A percentile compares a stretch with the other conserved stretches of the same genome.
These are phyloP conservation scores for Mortierella sp. DNA, from an alignment of 371 early-diverging fungal genomes.

Conservation along the genomic window DNA sequence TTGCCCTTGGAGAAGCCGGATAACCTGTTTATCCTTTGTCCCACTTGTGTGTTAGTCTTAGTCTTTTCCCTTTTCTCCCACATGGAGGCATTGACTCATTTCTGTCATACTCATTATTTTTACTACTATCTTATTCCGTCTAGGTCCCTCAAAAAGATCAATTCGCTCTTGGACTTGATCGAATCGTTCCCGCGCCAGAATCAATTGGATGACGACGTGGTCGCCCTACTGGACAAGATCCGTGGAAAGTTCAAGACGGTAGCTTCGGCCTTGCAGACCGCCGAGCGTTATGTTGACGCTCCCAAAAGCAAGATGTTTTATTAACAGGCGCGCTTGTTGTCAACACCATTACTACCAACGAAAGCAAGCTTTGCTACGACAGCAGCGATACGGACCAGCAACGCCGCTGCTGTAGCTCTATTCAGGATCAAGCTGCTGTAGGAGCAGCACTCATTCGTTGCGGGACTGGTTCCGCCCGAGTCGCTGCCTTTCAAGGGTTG, in stretches of 20 bases:
- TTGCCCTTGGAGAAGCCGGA: background rate
- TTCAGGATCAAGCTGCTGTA: background rate
- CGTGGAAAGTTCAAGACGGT: slow-evolving; percentile 74
- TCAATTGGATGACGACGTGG: slow-evolving; percentile 69
- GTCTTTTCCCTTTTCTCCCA: background rate
- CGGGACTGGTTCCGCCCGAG: background rate
- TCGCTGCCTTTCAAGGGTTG: background rate
- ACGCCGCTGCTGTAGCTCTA: background rate
- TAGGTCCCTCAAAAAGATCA: slow-evolving; percentile 62
- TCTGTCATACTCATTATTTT: background rate
- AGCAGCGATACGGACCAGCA: background rate
- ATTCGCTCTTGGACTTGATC: slow-evolving; percentile 63
- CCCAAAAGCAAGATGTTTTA: slow-evolving; percentile 57
- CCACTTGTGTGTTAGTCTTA: background rate
- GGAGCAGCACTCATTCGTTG: background rate
- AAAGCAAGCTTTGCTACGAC: background rate
- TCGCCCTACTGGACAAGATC: slow-evolving; percentile 70
- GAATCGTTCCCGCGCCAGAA: slow-evolving; percentile 71
- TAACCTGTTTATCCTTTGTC: background rate
- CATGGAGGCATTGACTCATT: background rate
- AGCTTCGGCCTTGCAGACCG: slow-evolving; percentile 66
- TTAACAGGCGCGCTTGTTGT: slow-evolving; percentile 29
- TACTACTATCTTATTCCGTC: background rate
- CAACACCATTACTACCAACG: background rate
- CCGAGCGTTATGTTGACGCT: slow-evolving; percentile 57